Evolutionary conservation across 176 grass and related monocot genomes (phyloP).

Genomic region (Aegilops bicornis): DNA sequence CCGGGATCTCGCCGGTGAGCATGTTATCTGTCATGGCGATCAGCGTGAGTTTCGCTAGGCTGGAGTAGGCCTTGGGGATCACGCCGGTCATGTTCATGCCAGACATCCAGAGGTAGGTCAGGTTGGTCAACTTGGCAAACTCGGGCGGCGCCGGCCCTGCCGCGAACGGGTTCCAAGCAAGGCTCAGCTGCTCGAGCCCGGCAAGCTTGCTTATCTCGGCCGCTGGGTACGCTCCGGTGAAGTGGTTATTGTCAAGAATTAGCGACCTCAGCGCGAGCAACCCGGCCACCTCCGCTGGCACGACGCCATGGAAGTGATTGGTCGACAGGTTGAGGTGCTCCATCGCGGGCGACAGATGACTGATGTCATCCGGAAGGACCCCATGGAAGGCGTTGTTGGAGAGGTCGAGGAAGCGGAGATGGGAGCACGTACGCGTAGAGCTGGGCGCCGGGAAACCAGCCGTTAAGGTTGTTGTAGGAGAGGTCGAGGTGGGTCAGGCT

Average conservation of each 20-base stretch:
- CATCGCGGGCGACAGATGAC: neutral
- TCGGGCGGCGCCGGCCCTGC: neutral
- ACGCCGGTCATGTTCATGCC: neutral
- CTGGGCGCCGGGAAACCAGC: neutral
- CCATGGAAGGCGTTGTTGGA: constrained; percentile 45
- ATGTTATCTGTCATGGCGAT: neutral
- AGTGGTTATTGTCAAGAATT: neutral
- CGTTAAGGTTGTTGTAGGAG: neutral
- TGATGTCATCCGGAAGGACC: constrained; percentile 21
- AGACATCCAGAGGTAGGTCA: neutral
- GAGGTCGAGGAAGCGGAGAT: constrained; percentile 26
- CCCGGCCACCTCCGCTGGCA: constrained; percentile 31
- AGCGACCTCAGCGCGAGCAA: neutral
- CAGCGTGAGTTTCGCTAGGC: neutral
- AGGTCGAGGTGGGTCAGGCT: too few species aligned
- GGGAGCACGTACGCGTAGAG: constrained; percentile 42
- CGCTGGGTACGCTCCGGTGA: neutral
- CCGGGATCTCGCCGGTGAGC: constrained; percentile 31
- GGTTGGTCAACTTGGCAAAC: neutral
- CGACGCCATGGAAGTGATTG: constrained; percentile 33
- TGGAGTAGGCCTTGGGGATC: neutral
- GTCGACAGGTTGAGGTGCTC: constrained; percentile 6
- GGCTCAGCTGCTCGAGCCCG: neutral
- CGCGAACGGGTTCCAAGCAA: neutral
- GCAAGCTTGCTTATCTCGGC: neutral